phyloP scores from a whole-genome alignment of 495 filamentous ascomycete species.

The Podospora comata region DNA sequence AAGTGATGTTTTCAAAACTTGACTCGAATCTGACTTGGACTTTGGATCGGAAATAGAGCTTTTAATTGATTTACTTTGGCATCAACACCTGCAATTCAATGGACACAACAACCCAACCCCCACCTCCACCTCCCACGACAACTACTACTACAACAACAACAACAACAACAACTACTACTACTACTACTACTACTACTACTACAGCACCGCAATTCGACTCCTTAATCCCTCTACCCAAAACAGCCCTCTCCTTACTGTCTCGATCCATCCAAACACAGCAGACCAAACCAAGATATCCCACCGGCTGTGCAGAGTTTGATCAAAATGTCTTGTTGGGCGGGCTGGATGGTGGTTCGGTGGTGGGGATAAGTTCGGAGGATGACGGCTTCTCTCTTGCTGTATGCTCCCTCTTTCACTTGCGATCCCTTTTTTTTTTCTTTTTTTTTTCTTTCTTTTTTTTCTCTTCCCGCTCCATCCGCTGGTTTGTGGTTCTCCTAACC shows the following conservation, averaged over 20 bases:
- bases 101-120: not conserved
- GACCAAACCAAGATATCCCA: slow-evolving; percentile 24
- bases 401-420: slow-evolving; percentile 22
- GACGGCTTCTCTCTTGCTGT: slow-evolving; percentile 40
- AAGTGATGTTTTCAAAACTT: not conserved
- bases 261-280: slow-evolving; percentile 6
- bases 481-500: not conserved
- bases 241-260: not conserved
- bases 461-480: not conserved
- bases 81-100: not conserved
- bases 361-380: slow-evolving; percentile 48
- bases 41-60: not conserved
- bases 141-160: not conserved
- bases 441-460: not conserved
- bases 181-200: not conserved
- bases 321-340: slow-evolving; percentile 43
- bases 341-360: slow-evolving; percentile 45
- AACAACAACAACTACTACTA: no score
- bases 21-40: not conserved
- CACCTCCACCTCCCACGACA: not conserved
- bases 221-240: not conserved
- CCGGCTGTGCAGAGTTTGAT: slow-evolving; percentile 47
- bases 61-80: no score
- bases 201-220: not conserved
- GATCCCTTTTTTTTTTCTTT: not conserved